phyloP scores from a whole-genome alignment of 768 basidiomycete species.

The Daedalea quercina region DNA sequence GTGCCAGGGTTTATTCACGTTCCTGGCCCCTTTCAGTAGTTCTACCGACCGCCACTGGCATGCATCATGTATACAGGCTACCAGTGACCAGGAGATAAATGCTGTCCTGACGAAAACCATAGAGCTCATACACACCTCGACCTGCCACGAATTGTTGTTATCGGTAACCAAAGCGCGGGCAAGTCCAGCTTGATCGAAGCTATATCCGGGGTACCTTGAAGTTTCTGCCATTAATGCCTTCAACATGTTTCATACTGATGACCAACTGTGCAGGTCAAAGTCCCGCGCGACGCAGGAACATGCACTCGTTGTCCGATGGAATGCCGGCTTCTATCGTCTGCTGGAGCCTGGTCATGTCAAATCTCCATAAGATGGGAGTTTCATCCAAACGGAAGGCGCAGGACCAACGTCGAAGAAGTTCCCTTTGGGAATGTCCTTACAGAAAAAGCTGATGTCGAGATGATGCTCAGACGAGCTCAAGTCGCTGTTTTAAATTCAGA shows the following conservation, averaged over 20 bases:
- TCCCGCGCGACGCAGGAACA: conserved; percentile 29
- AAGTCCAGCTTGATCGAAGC: conserved; percentile 43
- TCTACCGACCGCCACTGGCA: no score
- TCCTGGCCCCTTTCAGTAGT: no score
- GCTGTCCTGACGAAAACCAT: no score
- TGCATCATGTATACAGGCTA: no score
- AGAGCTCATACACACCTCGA: conserved; percentile 40
- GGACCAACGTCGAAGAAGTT: conserved; percentile 20
- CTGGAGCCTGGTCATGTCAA: conserved; percentile 20
- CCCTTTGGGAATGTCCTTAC: conserved; percentile 38
- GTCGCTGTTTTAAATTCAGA: conserved; percentile 48
- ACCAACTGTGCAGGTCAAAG: conserved; percentile 9
- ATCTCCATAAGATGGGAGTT: conserved; percentile 39
- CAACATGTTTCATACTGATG: conserved; percentile 1
- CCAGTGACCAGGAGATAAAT: no score
- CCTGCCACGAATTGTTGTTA: conserved; percentile 41
- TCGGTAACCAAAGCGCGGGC: conserved; percentile 46
- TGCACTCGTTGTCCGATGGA: conserved; percentile 38
- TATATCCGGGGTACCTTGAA: conserved; percentile 42
- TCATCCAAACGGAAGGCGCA: conserved; percentile 23
- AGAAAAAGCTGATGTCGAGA: conserved; percentile 40
- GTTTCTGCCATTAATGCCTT: not conserved
- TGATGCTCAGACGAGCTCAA: conserved; percentile 54
- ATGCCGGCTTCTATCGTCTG: conserved; percentile 22
- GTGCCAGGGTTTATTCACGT: no score